phyloP scores from a whole-genome alignment of 495 filamentous ascomycete genomes.

The Trichoderma virens region DNA sequence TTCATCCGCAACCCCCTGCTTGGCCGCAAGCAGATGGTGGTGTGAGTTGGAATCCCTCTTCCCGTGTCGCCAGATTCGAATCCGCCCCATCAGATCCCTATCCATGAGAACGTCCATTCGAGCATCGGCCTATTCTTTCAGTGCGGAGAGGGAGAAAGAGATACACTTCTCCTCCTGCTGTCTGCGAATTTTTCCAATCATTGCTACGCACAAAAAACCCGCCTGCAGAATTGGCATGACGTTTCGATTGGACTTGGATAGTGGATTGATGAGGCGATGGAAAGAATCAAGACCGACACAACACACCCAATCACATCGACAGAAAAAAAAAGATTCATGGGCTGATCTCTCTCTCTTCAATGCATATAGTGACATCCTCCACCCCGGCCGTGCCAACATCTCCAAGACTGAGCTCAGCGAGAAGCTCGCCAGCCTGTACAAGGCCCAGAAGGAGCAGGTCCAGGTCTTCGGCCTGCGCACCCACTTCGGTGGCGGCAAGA shows the following conservation, averaged over 20 bases:
- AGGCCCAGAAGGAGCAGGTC: constrained; percentile 91
- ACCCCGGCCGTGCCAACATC: constrained; percentile 96
- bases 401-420: constrained; percentile 95
- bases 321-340: background rate
- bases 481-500: constrained; percentile 99
- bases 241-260: background rate
- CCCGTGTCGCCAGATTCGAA: background rate
- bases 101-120: background rate
- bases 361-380: constrained; percentile 90
- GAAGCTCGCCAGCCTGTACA: constrained; percentile 95
- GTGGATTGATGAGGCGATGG: background rate
- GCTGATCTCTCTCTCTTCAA: constrained; percentile 13
- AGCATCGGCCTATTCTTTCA: background rate
- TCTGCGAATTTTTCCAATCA: background rate
- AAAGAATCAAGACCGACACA: background rate
- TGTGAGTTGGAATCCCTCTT: constrained; percentile 61
- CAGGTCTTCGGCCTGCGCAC: constrained; percentile 97
- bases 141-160: background rate
- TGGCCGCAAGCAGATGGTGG: constrained; percentile 98
- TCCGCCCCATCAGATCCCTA: background rate
- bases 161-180: background rate
- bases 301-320: background rate
- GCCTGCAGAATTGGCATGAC: background rate
- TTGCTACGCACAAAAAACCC: background rate
- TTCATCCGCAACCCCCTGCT: constrained; percentile 99